Evolutionary conservation across 352 stramenopile genomes (phyloP).

Genomic region (Phytopythium litorale): DNA sequence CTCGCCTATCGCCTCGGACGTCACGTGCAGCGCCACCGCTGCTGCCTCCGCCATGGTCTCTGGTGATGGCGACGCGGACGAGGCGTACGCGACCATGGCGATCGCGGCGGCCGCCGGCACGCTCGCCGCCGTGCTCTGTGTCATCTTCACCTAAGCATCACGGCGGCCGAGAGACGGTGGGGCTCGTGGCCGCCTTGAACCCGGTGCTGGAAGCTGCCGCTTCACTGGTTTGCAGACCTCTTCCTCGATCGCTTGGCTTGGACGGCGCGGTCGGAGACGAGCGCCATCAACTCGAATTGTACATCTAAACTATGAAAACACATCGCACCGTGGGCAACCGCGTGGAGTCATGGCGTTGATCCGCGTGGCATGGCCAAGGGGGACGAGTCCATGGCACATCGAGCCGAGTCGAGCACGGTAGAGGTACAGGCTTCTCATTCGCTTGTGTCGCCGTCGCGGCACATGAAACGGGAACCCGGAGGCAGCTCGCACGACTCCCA

Average conservation of each 20-base stretch:
- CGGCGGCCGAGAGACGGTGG: neutral
- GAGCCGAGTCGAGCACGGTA: neutral
- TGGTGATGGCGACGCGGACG: conserved; percentile 5
- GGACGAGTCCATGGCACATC: neutral
- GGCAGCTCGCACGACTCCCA: neutral
- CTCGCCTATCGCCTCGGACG: neutral
- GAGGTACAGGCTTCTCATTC: neutral
- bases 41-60: neutral
- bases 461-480: neutral
- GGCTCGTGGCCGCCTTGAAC: neutral
- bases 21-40: conserved; percentile 8
- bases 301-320: conserved; percentile 9
- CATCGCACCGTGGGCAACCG: neutral
- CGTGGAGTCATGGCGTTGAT: neutral
- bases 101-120: conserved; percentile 56
- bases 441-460: neutral
- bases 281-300: conserved; percentile 1
- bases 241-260: neutral
- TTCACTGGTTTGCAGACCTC: neutral
- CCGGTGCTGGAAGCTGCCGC: neutral
- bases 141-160: conserved; percentile 41
- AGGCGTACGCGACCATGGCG: conserved; percentile 37
- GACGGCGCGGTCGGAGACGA: neutral
- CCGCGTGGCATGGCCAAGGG: neutral
- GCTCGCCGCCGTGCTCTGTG: conserved; percentile 52